Evolutionary conservation across 371 early-diverging fungal genomes (phyloP), one percentile per base, ranked within the genome.

Genomic region (Capillidium rhysosporum): DNA sequence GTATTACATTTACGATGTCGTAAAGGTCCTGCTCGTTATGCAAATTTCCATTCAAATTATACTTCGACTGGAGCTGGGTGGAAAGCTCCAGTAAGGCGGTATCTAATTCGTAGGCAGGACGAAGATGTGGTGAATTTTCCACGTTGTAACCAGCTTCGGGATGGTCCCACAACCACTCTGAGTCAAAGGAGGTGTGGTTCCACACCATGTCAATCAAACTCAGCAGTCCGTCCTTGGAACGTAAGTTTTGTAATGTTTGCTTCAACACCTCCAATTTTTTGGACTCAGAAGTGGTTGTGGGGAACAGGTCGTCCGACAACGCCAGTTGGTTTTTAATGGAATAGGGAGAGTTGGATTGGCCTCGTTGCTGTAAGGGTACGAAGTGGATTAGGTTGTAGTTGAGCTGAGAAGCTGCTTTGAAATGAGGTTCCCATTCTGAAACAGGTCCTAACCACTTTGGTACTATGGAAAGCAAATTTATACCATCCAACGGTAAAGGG

Each of bases 341-440:
- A 70, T 92, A 97, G 9, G 98, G 98, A 12, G 94, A 93, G 64
- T 92, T 83, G 0, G 92, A 92, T 14, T 59, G 62, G 20, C 98
- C 95, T 20, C 96, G 75, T 58, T 79, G 70, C 62, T 89, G 89
- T 60, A 92, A 58, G 1, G 98, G 98, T 0, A 90, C 89, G 69
- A 91, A 92, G 61, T 97, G 98, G 26, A 95, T 75, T 90, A 92
- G 89, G 62, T 97, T 97, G 71, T 92, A 97, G 20, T 89, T 88
- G 16, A 77, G 65, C 16, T 79, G 65, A 40, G 81, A 56, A 49
- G 84, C 76, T 20, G 67, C 63, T 14, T 77, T 67, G 48, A 93
- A 69, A 57, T 84, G 77, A 12, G 69, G 61, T 10, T 72, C 62
- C 98, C 98, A 97, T 51, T 69, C 51, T 1, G 68, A 63, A 49